These are phyloP conservation scores for Williopsis jadinii DNA, from an alignment of 1,139 yeast genomes.

Conservation along the genomic window DNA sequence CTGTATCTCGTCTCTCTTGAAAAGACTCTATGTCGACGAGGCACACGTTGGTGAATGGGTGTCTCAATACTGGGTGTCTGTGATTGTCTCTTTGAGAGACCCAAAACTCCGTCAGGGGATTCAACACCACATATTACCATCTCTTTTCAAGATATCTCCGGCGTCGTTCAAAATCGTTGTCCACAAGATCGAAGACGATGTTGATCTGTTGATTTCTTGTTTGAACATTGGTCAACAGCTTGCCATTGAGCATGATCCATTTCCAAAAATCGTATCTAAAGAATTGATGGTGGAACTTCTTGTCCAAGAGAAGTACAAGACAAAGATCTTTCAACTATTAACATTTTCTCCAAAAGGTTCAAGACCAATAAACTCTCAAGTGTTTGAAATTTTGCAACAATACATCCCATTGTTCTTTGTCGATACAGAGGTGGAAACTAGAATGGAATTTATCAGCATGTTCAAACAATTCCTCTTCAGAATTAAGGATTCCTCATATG, in stretches of 20 bases:
- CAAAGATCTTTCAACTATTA: slow-evolving; percentile 53
- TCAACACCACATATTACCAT: slow-evolving; percentile 55
- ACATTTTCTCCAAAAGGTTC: slow-evolving; percentile 59
- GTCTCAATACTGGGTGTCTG: slow-evolving; percentile 37
- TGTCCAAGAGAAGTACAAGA: slow-evolving; percentile 42
- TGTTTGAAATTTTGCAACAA: slow-evolving; percentile 36
- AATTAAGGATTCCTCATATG: slow-evolving; percentile 59
- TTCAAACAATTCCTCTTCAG: slow-evolving; percentile 56
- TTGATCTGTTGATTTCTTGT: slow-evolving; percentile 44
- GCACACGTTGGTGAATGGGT: slow-evolving; percentile 21
- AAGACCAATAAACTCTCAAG: slow-evolving; percentile 39
- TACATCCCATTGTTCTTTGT: slow-evolving; percentile 44
- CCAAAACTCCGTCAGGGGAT: slow-evolving; percentile 39
- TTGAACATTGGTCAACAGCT: slow-evolving; percentile 60
- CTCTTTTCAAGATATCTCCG: slow-evolving; percentile 47
- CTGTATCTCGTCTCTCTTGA: slow-evolving; percentile 42
- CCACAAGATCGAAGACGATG: slow-evolving; percentile 25
- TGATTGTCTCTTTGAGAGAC: slow-evolving; percentile 45
- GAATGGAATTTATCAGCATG: slow-evolving; percentile 57
- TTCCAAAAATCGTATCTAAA: slow-evolving; percentile 33
- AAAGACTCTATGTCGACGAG: slow-evolving; percentile 26
- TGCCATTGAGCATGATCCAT: slow-evolving; percentile 46
- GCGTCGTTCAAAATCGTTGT: slow-evolving; percentile 35
- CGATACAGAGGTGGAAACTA: slow-evolving; percentile 58
- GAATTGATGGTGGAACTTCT: slow-evolving; percentile 33